A percentile compares a stretch with the other conserved stretches of the same genome.
Evolutionary conservation across 495 filamentous ascomycete genomes (phyloP).

Genomic region (Annulohypoxylon maeteangense): DNA sequence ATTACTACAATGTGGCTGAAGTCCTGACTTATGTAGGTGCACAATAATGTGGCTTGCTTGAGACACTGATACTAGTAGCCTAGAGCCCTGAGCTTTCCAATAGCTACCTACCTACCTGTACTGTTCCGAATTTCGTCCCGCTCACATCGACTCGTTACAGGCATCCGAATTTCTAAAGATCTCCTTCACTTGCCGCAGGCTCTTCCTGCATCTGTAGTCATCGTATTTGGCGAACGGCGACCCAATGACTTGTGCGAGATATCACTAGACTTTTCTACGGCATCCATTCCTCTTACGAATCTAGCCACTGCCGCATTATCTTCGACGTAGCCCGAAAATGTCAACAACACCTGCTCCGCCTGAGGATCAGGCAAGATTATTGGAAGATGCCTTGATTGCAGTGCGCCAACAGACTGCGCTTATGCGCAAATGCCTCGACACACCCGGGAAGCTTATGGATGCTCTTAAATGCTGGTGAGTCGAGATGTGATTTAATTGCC

Average conservation of each 20-base stretch:
- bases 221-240: conserved; percentile 18
- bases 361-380: conserved; percentile 92
- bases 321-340: conserved; percentile 46
- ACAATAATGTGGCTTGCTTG: background rate
- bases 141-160: conserved; percentile 36
- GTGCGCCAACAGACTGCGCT: conserved; percentile 94
- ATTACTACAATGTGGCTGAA: too few species aligned
- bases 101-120: background rate
- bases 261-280: conserved; percentile 21
- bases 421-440: conserved; percentile 98
- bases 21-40: too few species aligned
- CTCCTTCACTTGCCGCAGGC: conserved; percentile 16
- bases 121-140: conserved; percentile 16
- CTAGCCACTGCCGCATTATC: conserved; percentile 8
- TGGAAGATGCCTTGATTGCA: conserved; percentile 95
- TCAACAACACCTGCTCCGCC: conserved; percentile 73
- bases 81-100: background rate
- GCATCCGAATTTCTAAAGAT: conserved; percentile 33
- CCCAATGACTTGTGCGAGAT: conserved; percentile 35
- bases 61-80: background rate
- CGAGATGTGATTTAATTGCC: background rate
- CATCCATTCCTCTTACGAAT: conserved; percentile 7
- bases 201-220: conserved; percentile 27
- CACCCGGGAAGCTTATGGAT: conserved; percentile 99
- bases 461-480: conserved; percentile 97